Percentiles rank a stretch among this genome's conserved stretches.
Evolutionary conservation across 1,284 basidiomycete species (phyloP).

Genomic region (Fomes fomentarius): DNA sequence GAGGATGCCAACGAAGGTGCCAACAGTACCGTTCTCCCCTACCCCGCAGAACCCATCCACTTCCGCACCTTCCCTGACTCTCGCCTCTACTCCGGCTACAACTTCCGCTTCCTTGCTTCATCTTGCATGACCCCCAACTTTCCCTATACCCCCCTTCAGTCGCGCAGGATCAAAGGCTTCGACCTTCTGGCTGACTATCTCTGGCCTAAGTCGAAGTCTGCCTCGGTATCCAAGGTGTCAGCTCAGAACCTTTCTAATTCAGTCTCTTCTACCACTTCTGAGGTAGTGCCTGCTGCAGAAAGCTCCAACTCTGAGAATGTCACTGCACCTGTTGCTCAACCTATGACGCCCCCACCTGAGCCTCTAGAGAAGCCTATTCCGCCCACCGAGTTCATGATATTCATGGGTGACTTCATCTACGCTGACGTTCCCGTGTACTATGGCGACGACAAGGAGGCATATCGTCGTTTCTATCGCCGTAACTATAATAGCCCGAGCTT

Average conservation of each 20-base stretch:
- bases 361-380: constrained; percentile 14
- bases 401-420: constrained; percentile 79
- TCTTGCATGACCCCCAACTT: constrained; percentile 70
- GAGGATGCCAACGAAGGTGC: constrained; percentile 48
- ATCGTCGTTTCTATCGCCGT: constrained; percentile 65
- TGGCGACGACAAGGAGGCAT: constrained; percentile 58
- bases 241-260: not conserved
- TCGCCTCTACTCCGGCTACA: constrained; percentile 50
- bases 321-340: not conserved
- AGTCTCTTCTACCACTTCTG: not conserved
- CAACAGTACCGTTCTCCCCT: constrained; percentile 49
- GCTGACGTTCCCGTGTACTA: constrained; percentile 73
- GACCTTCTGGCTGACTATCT: constrained; percentile 66
- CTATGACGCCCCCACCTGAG: constrained; percentile 1
- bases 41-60: constrained; percentile 51
- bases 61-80: constrained; percentile 77
- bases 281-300: not conserved
- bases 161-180: constrained; percentile 64
- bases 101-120: constrained; percentile 68
- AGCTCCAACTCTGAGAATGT: constrained; percentile 8
- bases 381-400: constrained; percentile 59
- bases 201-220: constrained; percentile 31
- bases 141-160: constrained; percentile 59
- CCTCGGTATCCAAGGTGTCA: not conserved
- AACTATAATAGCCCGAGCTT: constrained; percentile 69